Evolutionary conservation across 345 rosid species (phyloP).

Genomic region (Rhodamnia argentea): DNA sequence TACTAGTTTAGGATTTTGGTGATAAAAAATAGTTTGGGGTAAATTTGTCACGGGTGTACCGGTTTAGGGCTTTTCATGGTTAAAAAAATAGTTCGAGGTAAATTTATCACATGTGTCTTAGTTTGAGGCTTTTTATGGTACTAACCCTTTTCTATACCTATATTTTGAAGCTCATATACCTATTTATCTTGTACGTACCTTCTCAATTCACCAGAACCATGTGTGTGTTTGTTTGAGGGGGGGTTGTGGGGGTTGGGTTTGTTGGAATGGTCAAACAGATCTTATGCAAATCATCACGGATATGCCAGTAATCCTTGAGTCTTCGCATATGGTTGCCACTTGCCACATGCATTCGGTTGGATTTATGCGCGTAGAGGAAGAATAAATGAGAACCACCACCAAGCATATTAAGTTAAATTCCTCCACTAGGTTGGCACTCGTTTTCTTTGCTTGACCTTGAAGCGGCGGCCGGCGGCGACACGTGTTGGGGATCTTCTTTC

Average conservation of each 20-base stretch:
- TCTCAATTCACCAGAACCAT: not conserved
- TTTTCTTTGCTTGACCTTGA: slow-evolving; percentile 13
- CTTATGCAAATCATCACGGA: not conserved
- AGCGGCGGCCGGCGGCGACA: slow-evolving; percentile 15
- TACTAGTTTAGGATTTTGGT: too few species aligned
- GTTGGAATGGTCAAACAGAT: not conserved
- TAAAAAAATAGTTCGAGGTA: too few species aligned
- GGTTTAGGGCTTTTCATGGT: too few species aligned
- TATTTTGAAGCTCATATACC: not conserved
- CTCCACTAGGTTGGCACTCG: not conserved
- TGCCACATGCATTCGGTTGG: not conserved
- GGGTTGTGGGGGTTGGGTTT: too few species aligned
- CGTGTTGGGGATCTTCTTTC: slow-evolving; percentile 29
- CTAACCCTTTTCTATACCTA: not conserved
- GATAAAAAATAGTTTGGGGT: too few species aligned
- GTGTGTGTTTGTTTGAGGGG: not conserved
- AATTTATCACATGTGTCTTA: too few species aligned
- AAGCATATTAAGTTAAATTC: not conserved
- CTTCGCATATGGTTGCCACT: not conserved
- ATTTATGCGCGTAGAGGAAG: not conserved
- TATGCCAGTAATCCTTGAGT: not conserved
- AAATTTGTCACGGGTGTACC: too few species aligned
- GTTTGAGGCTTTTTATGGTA: too few species aligned
- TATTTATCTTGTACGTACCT: not conserved
- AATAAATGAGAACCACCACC: not conserved